A percentile compares a stretch with the other conserved stretches of the same genome.
Conservation (phyloP, 257 asterid species). For the Salvia miltiorrhiza region DNA sequence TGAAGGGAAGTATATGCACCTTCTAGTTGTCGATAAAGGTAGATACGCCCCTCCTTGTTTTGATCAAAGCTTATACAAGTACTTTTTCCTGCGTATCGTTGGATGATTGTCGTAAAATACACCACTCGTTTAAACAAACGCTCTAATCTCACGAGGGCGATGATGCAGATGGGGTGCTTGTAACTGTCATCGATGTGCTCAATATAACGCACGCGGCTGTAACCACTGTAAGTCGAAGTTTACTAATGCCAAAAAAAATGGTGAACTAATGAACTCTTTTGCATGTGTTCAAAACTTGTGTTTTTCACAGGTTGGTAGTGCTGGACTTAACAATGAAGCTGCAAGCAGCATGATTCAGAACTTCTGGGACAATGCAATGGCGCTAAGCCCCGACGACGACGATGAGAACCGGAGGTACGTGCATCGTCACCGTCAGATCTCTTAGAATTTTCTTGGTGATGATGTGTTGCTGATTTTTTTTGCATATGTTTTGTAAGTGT, state of each 20-base stretch:
- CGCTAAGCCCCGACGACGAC: constrained; percentile 72
- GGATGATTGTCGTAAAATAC: no score
- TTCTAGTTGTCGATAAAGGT: constrained; percentile 92
- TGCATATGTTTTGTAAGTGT: constrained; percentile 39
- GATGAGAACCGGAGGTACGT: constrained; percentile 90
- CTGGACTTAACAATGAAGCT: constrained; percentile 66
- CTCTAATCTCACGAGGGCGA: neutral
- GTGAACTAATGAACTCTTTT: no score
- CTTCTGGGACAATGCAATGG: constrained; percentile 98
- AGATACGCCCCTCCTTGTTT: constrained; percentile 6
- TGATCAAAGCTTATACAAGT: no score
- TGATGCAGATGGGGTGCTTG: constrained; percentile 69
- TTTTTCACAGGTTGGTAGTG: constrained; percentile 66
- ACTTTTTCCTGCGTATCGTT: no score
- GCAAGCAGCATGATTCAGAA: constrained; percentile 82
- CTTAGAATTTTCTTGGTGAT: no score
- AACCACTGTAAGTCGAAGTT: constrained; percentile 59
- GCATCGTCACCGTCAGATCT: neutral
- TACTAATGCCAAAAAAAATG: neutral
- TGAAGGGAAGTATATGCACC: constrained; percentile 87
- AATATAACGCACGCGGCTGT: constrained; percentile 93
- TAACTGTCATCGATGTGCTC: constrained; percentile 88
- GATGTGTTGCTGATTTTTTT: neutral
- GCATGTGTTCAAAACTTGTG: neutral
- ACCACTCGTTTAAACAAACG: no score